Conservation (phyloP, 1,284 basidiomycete genomes). For the Singerocomus rubriflavus region DNA sequence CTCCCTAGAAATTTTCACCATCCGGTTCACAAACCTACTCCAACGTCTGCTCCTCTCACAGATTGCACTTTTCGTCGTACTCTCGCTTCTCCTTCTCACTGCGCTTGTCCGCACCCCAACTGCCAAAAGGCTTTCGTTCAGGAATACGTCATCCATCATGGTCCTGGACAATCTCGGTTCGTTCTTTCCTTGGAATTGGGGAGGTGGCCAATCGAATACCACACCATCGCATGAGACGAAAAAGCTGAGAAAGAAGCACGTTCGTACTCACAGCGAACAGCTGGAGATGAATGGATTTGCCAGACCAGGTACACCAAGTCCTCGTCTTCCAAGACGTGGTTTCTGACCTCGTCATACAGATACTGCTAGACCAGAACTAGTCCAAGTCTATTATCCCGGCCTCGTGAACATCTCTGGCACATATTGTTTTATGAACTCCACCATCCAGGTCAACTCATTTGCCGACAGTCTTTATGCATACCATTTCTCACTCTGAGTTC, state of each 20-base stretch:
- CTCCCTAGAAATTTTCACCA: constrained; percentile 30
- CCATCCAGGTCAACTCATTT: constrained; percentile 65
- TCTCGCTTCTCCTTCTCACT: constrained; percentile 53
- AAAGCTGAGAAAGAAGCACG: constrained; percentile 47
- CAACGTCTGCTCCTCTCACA: constrained; percentile 42
- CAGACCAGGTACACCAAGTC: constrained; percentile 21
- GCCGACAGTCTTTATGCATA: not conserved
- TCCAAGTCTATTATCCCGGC: constrained; percentile 69
- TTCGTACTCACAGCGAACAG: constrained; percentile 56
- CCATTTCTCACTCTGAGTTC: constrained; percentile 11
- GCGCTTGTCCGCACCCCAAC: constrained; percentile 41
- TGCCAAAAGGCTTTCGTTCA: constrained; percentile 20
- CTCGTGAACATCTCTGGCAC: constrained; percentile 93
- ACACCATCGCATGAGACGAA: constrained; percentile 37
- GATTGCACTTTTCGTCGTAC: constrained; percentile 51
- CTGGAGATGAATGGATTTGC: constrained; percentile 40
- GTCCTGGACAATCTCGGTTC: constrained; percentile 53
- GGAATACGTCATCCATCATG: constrained; percentile 42
- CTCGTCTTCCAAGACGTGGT: not conserved
- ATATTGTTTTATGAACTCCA: constrained; percentile 94
- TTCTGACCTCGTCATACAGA: constrained; percentile 17
- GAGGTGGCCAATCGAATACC: constrained; percentile 29
- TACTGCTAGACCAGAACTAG: constrained; percentile 22
- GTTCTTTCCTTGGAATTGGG: constrained; percentile 61
- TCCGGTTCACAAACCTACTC: constrained; percentile 24